phyloP scores from a whole-genome alignment of 495 filamentous ascomycete species.

The Viridothelium virens region DNA sequence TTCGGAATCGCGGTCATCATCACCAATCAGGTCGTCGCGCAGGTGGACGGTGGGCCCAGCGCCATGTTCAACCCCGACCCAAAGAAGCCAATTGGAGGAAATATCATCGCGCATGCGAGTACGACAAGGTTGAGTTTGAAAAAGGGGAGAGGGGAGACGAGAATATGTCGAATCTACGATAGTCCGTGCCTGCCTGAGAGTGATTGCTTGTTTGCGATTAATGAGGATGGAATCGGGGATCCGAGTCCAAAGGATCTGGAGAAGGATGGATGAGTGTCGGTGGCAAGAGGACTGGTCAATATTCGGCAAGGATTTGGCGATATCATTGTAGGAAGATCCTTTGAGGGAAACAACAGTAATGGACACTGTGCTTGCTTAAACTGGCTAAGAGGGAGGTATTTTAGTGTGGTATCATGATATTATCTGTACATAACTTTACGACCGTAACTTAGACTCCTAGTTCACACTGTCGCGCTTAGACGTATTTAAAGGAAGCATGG shows the following conservation, averaged over 20 bases:
- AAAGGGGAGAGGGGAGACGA: slow-evolving; percentile 89
- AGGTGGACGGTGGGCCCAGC: slow-evolving; percentile 90
- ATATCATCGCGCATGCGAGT: slow-evolving; percentile 95
- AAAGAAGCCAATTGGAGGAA: slow-evolving; percentile 97
- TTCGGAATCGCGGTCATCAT: slow-evolving; percentile 98
- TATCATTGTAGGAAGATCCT: no score
- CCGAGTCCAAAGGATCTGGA: slow-evolving; percentile 93
- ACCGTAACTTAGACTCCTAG: no score
- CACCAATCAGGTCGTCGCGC: slow-evolving; percentile 96
- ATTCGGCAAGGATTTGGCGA: not conserved
- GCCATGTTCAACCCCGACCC: slow-evolving; percentile 99
- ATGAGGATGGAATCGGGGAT: slow-evolving; percentile 92
- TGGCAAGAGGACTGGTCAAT: not conserved
- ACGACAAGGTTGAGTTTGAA: slow-evolving; percentile 86
- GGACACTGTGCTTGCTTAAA: not conserved
- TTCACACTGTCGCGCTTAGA: no score
- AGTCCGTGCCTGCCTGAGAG: slow-evolving; percentile 94
- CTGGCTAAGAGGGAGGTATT: not conserved
- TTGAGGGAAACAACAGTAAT: no score
- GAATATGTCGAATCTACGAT: slow-evolving; percentile 98
- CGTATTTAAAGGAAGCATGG: no score
- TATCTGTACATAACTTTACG: no score
- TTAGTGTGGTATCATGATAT: no score
- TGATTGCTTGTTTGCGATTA: slow-evolving; percentile 94
- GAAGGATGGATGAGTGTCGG: slow-evolving; percentile 45